Base-by-base conservation (phyloP, 768 basidiomycete genomes). In the Austroboletus festivus region DNA sequence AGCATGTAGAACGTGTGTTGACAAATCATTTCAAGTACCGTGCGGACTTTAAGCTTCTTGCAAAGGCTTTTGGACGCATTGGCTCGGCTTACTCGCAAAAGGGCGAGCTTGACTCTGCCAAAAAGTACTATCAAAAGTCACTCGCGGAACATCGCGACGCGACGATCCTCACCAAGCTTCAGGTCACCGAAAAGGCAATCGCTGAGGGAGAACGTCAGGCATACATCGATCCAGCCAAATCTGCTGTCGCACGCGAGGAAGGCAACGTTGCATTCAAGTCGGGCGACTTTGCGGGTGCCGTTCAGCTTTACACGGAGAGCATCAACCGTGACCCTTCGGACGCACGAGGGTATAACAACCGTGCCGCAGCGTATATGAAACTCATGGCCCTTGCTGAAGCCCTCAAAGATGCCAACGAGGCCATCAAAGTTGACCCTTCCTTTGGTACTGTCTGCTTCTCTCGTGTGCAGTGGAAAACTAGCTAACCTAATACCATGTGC, bases 341-440 rank as follows among this genome's bases (percentile, higher is more conserved):
- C 63, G 80, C 95, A 13, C 79, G 86, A 55, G 93, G 90, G 9
- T 99, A 97, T 75, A 98, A 95, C 68, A 99, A 99, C 73, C 86
- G 96, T 42, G 93, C 96, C n/a, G 87, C 93, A 23, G 94, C 93
- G 20, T 97, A 96, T 73, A 91, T 87, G 71, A 98, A 98, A 73
- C 82, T 99, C 34, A 80, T 80, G 37, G 96, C 96, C 1, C 71
- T 98, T 24, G 89, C 93, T 11, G 96, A 99, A 67, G 96, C 94
- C 1, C 77, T 98, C 62, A 98, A 98, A 70, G 96, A 99, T 61
- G 91, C 84, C 33, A 82, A 99, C 47, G 83, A 89, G 67, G 93
- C 96, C 21, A 93, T 98, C 75, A 86, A 84, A 69, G 80, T 88
- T 42, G 95, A 98, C 69, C 83, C 91, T 30, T 74, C 74, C 42